phyloP scores from a whole-genome alignment of 2,329 filamentous ascomycete species.

The Alternaria tenuissima region DNA sequence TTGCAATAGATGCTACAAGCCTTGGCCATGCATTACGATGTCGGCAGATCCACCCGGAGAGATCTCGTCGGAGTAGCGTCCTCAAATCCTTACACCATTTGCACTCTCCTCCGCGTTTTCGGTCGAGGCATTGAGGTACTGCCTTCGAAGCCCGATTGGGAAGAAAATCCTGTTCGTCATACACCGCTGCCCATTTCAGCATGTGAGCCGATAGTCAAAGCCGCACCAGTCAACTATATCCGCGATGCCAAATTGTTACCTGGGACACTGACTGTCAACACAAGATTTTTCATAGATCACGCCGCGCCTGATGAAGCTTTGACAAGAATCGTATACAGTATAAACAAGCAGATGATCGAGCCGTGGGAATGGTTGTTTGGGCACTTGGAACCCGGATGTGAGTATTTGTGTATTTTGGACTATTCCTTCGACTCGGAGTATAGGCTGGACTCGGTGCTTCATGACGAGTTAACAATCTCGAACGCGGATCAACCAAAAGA shows the following conservation, averaged over 20 bases:
- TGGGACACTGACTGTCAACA: slow-evolving; percentile 1
- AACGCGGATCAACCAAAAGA: background rate
- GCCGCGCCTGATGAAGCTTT: background rate
- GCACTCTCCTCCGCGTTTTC: slow-evolving; percentile 18
- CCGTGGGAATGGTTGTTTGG: slow-evolving; percentile 19
- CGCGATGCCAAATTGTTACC: background rate
- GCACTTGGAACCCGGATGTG: slow-evolving; percentile 7
- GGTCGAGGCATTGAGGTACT: slow-evolving; percentile 19
- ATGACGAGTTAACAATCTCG: background rate
- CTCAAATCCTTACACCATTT: slow-evolving; percentile 11
- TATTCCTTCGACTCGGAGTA: slow-evolving; percentile 7
- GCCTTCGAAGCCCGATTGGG: slow-evolving; percentile 13
- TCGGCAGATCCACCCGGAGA: slow-evolving; percentile 1
- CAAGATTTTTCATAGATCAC: slow-evolving; percentile 13
- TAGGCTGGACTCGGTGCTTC: background rate
- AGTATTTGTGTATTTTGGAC: slow-evolving; percentile 17
- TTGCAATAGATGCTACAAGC: slow-evolving; percentile 15
- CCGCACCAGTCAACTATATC: slow-evolving; percentile 11
- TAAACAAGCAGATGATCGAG: slow-evolving; percentile 5
- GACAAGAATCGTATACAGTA: slow-evolving; percentile 1
- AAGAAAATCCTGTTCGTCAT: background rate
- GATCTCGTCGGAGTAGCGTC: slow-evolving; percentile 14
- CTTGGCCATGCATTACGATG: slow-evolving; percentile 13
- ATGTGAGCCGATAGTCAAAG: slow-evolving; percentile 3
- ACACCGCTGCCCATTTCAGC: background rate